A percentile compares a stretch with the other conserved stretches of the same genome.
Evolutionary conservation across 2,329 filamentous ascomycete genomes (phyloP).

Genomic region (Neonectria punicea): DNA sequence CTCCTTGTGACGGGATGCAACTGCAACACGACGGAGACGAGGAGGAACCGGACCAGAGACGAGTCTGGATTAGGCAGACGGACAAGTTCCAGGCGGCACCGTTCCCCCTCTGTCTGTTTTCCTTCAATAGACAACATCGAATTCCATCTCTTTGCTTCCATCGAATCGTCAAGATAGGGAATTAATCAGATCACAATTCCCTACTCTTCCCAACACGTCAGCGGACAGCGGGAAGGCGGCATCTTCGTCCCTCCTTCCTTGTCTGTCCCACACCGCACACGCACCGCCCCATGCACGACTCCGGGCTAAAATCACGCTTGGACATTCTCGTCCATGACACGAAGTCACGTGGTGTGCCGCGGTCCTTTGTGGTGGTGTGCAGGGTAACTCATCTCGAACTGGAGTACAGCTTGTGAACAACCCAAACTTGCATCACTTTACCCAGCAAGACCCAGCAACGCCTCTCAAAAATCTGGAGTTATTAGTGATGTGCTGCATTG

Average conservation of each 20-base stretch:
- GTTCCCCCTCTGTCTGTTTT: not conserved
- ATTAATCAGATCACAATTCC: not conserved
- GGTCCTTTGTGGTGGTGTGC: not conserved
- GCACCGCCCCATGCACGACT: slow-evolving; percentile 14
- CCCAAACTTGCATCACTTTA: too few species aligned
- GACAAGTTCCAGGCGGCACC: not conserved
- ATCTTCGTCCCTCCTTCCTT: slow-evolving; percentile 20
- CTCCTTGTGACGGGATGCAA: slow-evolving; percentile 8
- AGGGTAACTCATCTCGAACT: slow-evolving; percentile 3
- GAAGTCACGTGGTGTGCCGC: slow-evolving; percentile 46
- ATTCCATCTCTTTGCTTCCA: not conserved
- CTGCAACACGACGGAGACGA: slow-evolving; percentile 22
- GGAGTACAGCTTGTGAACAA: too few species aligned
- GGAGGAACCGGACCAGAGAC: slow-evolving; percentile 12
- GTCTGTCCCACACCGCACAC: slow-evolving; percentile 19
- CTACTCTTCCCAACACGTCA: not conserved
- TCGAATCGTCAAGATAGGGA: not conserved
- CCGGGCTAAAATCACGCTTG: slow-evolving; percentile 33
- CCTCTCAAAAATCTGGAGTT: too few species aligned
- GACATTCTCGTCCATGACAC: slow-evolving; percentile 46
- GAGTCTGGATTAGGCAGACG: slow-evolving; percentile 19
- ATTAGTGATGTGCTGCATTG: too few species aligned
- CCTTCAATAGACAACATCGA: not conserved
- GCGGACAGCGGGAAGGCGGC: slow-evolving; percentile 18
- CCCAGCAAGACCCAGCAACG: too few species aligned